Evolutionary conservation across 768 basidiomycete species (phyloP).

Genomic region (Tulasnella sp.): DNA sequence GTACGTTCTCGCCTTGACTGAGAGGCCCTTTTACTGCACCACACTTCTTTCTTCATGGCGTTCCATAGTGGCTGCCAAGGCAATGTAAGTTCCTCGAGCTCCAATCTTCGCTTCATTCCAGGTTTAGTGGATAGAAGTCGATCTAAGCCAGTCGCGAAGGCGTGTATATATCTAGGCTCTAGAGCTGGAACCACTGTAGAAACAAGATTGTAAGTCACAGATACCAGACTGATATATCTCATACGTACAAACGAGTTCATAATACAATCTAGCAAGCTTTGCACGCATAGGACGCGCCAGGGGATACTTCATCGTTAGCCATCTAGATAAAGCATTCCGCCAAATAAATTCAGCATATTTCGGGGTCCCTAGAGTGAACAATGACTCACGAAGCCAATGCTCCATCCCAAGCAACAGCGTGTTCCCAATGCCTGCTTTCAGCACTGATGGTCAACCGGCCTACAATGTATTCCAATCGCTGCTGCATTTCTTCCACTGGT

Average conservation of each 20-base stretch:
- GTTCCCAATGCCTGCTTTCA: conserved; percentile 62
- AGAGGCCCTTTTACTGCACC: conserved; percentile 44
- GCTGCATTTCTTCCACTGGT: conserved; percentile 55
- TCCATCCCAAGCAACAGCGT: conserved; percentile 65
- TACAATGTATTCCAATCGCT: conserved; percentile 53
- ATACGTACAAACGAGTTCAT: conserved; percentile 43
- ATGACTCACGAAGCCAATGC: conserved; percentile 55
- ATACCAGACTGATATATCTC: neutral
- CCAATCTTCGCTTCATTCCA: conserved; percentile 52
- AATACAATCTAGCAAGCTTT: conserved; percentile 61
- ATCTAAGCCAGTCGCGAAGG: conserved; percentile 68
- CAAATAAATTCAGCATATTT: neutral
- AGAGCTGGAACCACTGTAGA: conserved; percentile 47
- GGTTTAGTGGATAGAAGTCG: conserved; percentile 55
- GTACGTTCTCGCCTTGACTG: neutral
- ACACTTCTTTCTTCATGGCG: conserved; percentile 56
- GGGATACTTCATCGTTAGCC: conserved; percentile 72
- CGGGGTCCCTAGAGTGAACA: neutral
- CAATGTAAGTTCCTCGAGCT: conserved; percentile 50
- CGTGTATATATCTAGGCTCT: conserved; percentile 54
- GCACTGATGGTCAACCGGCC: conserved; percentile 55
- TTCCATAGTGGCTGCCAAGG: conserved; percentile 70
- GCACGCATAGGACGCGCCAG: conserved; percentile 54
- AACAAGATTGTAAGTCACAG: neutral
- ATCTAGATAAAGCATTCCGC: conserved; percentile 32